A percentile compares a stretch with the other conserved stretches of the same genome.
Conservation (phyloP, 129 eudicot genomes). For the Kitagawia praeruptora region DNA sequence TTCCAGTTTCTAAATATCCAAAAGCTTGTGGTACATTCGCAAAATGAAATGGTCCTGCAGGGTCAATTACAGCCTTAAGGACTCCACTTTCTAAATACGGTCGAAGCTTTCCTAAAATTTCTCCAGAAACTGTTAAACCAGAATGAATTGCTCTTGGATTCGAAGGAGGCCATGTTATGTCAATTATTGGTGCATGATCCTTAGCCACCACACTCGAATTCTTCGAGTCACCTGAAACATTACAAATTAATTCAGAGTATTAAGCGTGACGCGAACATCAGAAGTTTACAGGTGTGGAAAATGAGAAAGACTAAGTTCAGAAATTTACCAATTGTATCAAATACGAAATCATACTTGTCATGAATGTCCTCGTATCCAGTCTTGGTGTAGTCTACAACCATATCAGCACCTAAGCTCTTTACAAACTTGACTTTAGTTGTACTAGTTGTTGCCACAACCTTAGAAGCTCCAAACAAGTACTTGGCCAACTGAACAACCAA, state of each 20-base stretch:
- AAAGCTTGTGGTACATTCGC: constrained; percentile 23
- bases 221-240: constrained; percentile 30
- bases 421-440: constrained; percentile 36
- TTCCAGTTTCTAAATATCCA: constrained; percentile 30
- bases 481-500: constrained; percentile 37
- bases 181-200: constrained; percentile 28
- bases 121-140: constrained; percentile 30
- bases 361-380: constrained; percentile 22
- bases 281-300: background rate
- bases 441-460: constrained; percentile 35
- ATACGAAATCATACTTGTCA: constrained; percentile 33
- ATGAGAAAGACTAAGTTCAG: background rate
- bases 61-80: constrained; percentile 30
- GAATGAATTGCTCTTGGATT: constrained; percentile 39
- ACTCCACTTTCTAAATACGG: constrained; percentile 28
- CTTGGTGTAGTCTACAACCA: constrained; percentile 38
- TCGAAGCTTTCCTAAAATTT: constrained; percentile 21
- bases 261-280: background rate
- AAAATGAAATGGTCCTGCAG: constrained; percentile 23
- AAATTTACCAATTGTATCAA: constrained; percentile 33
- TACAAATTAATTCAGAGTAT: background rate
- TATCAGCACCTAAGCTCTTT: constrained; percentile 38
- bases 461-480: constrained; percentile 23
- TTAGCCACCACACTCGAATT: constrained; percentile 32
- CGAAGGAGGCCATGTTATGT: constrained; percentile 48